Percentiles rank a stretch among this genome's conserved stretches.
Evolutionary conservation across 495 filamentous ascomycete genomes (phyloP).

Genomic region (Massariosphaeria phaeospora): DNA sequence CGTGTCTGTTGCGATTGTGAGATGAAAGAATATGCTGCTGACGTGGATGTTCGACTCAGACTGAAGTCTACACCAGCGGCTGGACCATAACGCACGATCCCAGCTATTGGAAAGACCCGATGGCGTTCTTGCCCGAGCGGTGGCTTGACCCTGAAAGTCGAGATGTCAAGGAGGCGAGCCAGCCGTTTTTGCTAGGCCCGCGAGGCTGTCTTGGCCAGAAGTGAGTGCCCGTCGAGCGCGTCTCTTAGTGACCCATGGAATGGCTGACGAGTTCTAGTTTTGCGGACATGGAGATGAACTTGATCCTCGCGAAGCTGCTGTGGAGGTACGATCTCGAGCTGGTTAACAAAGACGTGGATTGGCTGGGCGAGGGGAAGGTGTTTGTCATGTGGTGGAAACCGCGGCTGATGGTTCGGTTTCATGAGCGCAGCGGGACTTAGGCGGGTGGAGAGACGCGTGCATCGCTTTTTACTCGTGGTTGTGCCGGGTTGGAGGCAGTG

Average conservation of each 20-base stretch:
- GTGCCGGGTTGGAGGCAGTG: too few relatives aligned
- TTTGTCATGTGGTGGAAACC: constrained; percentile 2
- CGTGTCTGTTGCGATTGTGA: background rate
- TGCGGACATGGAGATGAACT: background rate
- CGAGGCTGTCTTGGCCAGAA: background rate
- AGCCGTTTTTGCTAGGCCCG: background rate
- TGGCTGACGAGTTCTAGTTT: background rate
- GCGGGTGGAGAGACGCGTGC: too few relatives aligned
- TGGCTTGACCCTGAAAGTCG: background rate
- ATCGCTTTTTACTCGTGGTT: too few relatives aligned
- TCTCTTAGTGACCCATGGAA: background rate
- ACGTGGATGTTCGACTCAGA: too few relatives aligned
- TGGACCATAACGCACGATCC: constrained; percentile 3
- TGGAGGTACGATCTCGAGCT: background rate
- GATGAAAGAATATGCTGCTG: too few relatives aligned
- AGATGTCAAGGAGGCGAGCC: constrained; percentile 1
- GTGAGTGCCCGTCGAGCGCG: background rate
- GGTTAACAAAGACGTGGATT: background rate
- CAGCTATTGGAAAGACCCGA: background rate
- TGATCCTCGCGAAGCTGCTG: background rate
- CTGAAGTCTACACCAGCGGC: constrained; percentile 1
- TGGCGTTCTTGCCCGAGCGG: background rate
- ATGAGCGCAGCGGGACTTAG: too few relatives aligned
- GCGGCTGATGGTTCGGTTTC: background rate
- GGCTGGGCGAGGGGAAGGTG: background rate